These are phyloP conservation scores for Suhomyces choctaworum DNA, from an alignment of 1,139 yeast species.

Conservation along the genomic window DNA sequence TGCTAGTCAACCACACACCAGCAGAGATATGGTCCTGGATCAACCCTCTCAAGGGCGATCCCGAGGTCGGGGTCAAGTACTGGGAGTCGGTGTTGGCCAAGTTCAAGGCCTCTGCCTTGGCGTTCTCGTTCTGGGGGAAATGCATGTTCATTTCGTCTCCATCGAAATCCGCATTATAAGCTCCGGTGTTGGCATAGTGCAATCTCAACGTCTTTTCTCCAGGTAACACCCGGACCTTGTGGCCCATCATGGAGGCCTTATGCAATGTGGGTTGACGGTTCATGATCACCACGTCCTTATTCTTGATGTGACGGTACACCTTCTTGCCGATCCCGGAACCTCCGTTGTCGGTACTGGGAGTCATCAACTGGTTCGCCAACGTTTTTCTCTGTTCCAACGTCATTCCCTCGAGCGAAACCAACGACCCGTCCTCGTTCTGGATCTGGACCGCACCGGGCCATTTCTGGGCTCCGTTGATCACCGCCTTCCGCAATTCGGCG, in stretches of 20 bases:
- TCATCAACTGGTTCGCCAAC: slow-evolving; percentile 89
- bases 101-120: slow-evolving; percentile 93
- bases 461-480: slow-evolving; percentile 92
- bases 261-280: slow-evolving; percentile 99
- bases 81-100: slow-evolving; percentile 97
- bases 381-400: slow-evolving; percentile 92
- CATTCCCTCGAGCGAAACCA: slow-evolving; percentile 84
- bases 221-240: slow-evolving; percentile 92
- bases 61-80: slow-evolving; percentile 96
- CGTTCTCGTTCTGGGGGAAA: slow-evolving; percentile 98
- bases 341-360: slow-evolving; percentile 49
- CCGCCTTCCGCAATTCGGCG: slow-evolving; percentile 89
- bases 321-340: slow-evolving; percentile 76
- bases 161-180: slow-evolving; percentile 98
- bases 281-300: slow-evolving; percentile 95
- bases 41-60: slow-evolving; percentile 96
- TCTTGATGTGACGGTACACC: slow-evolving; percentile 90
- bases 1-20: slow-evolving; percentile 96
- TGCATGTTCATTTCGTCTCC: slow-evolving; percentile 99
- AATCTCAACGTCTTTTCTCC: slow-evolving; percentile 95
- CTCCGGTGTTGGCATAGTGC: slow-evolving; percentile 99
- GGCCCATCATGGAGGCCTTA: slow-evolving; percentile 99
- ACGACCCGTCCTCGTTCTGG: slow-evolving; percentile 93
- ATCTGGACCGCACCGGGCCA: slow-evolving; percentile 99
- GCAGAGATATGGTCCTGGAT: slow-evolving; percentile 99